Evolutionary conservation across 2,329 filamentous ascomycete species (phyloP).

Genomic region (Diplodia sapinea): DNA sequence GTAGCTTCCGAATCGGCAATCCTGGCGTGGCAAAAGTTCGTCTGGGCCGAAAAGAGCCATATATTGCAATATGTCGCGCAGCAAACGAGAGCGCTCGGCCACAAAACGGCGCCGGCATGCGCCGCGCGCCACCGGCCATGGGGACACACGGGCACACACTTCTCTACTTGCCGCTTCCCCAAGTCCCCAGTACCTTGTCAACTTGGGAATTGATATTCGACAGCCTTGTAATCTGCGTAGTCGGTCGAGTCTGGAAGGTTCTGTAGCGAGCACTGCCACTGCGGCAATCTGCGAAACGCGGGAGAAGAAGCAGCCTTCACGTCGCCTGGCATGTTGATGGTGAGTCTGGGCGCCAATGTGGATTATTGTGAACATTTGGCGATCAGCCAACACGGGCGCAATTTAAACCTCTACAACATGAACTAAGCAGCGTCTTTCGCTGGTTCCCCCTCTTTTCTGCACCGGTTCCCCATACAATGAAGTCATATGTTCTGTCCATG

Average conservation of each 20-base stretch:
- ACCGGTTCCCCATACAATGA: not conserved
- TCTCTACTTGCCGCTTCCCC: slow-evolving; percentile 7
- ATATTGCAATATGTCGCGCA: slow-evolving; percentile 5
- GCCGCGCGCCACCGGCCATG: slow-evolving; percentile 7
- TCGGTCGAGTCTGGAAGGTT: not conserved
- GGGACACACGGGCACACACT: not conserved
- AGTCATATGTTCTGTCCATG: not conserved
- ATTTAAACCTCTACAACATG: not conserved
- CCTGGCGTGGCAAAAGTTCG: not conserved
- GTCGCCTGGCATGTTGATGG: not conserved
- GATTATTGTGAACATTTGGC: not conserved
- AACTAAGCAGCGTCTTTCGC: not conserved
- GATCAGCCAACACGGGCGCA: not conserved
- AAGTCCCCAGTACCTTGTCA: slow-evolving; percentile 12
- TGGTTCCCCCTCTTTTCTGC: not conserved
- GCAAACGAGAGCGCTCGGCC: slow-evolving; percentile 2
- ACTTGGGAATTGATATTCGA: not conserved
- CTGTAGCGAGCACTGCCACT: not conserved
- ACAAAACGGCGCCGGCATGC: slow-evolving; percentile 2
- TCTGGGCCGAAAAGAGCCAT: not conserved
- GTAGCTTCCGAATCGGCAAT: slow-evolving; percentile 14
- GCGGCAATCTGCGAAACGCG: not conserved
- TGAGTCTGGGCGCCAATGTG: not conserved
- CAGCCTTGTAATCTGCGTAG: not conserved
- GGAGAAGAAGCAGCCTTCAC: not conserved